A percentile compares a stretch with the other conserved stretches of the same genome.
These are phyloP conservation scores for Mycothermus thermophilus DNA, from an alignment of 495 filamentous ascomycete species.

Conservation along the genomic window DNA sequence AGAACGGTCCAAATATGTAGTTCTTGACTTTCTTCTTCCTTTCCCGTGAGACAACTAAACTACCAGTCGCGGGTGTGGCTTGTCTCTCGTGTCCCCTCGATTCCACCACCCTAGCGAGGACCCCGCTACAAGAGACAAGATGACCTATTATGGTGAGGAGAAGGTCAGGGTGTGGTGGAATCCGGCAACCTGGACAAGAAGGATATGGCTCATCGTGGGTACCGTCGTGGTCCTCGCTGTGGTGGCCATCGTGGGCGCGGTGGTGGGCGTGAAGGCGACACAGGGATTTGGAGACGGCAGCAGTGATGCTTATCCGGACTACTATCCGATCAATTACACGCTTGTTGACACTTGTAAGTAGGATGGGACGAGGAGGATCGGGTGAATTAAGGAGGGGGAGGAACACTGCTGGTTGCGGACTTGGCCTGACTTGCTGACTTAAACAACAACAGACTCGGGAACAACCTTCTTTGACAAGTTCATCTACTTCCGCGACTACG, in stretches of 20 bases:
- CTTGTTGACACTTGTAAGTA: constrained; percentile 25
- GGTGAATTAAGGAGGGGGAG: background rate
- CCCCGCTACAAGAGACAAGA: no score
- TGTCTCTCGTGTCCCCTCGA: no score
- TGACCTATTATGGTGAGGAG: no score
- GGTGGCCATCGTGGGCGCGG: constrained; percentile 29
- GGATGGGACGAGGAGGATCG: background rate
- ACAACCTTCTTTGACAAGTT: constrained; percentile 45
- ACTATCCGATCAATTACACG: constrained; percentile 23
- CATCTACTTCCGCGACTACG: constrained; percentile 23
- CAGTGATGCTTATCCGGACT: constrained; percentile 30
- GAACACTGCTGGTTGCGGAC: no score
- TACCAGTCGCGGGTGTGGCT: no score
- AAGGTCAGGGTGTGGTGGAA: no score
- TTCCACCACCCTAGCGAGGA: no score
- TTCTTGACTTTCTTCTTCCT: no score
- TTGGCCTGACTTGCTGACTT: no score
- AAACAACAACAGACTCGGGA: constrained; percentile 24
- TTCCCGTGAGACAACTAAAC: no score
- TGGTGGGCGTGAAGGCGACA: constrained; percentile 40
- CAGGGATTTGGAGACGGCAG: no score
- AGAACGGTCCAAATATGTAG: no score
- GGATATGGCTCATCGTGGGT: constrained; percentile 23
- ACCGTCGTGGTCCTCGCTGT: constrained; percentile 16
- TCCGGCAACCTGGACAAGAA: constrained; percentile 34